Evolutionary conservation across 2,329 filamentous ascomycete species (phyloP).

Genomic region (Colletotrichum viniferum): DNA sequence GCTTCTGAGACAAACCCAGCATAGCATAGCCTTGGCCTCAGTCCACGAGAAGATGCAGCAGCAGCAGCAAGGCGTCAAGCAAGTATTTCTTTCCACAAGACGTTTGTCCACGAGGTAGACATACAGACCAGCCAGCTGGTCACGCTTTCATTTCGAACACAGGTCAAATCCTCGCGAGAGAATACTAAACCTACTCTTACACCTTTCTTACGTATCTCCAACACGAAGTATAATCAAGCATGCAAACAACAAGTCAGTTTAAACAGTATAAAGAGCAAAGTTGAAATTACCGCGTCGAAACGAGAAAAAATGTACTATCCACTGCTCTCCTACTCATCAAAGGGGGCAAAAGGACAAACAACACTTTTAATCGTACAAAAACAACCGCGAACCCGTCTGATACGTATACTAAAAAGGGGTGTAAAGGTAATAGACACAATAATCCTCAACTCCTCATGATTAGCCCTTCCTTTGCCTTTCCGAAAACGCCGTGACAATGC

Average conservation of each 20-base stretch:
- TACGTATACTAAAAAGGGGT: background rate
- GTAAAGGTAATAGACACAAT: background rate
- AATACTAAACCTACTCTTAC: background rate
- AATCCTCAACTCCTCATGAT: slow-evolving; percentile 4
- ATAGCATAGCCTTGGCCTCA: no score
- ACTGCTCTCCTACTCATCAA: background rate
- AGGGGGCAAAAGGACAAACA: background rate
- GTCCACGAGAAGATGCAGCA: no score
- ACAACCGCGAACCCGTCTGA: background rate
- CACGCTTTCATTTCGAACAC: background rate
- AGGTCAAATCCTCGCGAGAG: background rate
- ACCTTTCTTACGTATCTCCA: background rate
- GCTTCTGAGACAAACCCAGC: no score
- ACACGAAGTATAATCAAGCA: background rate
- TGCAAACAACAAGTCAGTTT: background rate
- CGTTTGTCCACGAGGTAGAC: no score
- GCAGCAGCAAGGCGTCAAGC: no score
- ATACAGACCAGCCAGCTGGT: background rate
- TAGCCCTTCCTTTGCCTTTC: background rate
- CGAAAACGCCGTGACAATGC: slow-evolving; percentile 9
- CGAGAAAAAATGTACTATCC: background rate
- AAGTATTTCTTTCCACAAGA: no score
- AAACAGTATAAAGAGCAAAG: background rate
- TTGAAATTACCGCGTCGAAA: background rate
- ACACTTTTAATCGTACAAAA: background rate